Base-by-base conservation (phyloP, 345 rosid genomes). In the Gossypium stocksii region DNA sequence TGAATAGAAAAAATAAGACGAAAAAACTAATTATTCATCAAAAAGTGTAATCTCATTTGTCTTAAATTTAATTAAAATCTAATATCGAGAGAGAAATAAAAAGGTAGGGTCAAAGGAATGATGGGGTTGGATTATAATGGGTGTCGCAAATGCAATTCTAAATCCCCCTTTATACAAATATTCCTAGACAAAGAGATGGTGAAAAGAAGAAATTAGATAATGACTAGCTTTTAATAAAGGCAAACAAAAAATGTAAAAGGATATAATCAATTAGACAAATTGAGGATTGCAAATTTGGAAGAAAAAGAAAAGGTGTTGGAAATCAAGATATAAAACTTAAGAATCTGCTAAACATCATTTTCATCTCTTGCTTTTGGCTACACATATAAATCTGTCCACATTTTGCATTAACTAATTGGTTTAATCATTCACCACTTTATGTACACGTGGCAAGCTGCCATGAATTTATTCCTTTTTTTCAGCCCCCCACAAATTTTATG, bases 341-440 rank as follows among this genome's bases (percentile, higher is more conserved):
- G 66, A 77, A 64, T 64, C 66, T 77, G n/a, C 13, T 22, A 45
- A 52, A 16, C n/a, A 60, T 70, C 74, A 70, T 60, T 52, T 61
- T 77, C 69, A 62, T n/a, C 70, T 27, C 54, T 62, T 48, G 25
- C 69, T 1, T 20, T 62, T 59, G 65, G 52, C 59, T 48, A 17
- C 60, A 70, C 53, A 0, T 27, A 11, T 52, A 16, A 34, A 17
- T 69, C 72, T 52, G 4, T 49, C 71, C 23, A 68, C 9, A 25
- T 62, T 68, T 41, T 53, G 25, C 59, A 22, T 7, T 16, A 22
- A 20, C 17, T 25, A 56, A 17, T 72, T 58, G 51, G 29, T 7
- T 34, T 66, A 58, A 76, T 9, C 56, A 76, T 8, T 51, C 20
- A 14, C 14, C 60, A 3, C 44, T 70, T 75, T 43, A 34, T 34